Conservation (phyloP, 2,329 filamentous ascomycete species). For the Diaporthe helianthi region DNA sequence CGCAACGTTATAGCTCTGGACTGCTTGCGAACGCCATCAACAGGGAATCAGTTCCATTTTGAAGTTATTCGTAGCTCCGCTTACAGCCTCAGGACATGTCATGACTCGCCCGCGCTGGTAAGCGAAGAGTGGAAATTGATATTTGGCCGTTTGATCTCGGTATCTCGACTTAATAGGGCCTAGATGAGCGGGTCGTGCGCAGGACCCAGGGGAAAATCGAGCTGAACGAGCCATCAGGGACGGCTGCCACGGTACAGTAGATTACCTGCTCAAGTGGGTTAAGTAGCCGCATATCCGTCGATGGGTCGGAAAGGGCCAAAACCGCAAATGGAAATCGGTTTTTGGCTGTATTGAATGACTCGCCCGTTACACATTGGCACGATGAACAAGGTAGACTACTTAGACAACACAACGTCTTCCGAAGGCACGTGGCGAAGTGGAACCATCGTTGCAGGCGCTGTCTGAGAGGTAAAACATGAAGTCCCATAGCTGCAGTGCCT, state of each 20-base stretch:
- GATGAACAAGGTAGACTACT: too few species aligned
- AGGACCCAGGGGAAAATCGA: constrained; percentile 4
- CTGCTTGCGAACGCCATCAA: not conserved
- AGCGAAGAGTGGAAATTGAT: constrained; percentile 24
- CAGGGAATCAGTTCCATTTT: not conserved
- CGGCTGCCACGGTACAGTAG: constrained; percentile 5
- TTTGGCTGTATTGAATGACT: not conserved
- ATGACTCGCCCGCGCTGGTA: constrained; percentile 5
- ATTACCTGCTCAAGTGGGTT: not conserved
- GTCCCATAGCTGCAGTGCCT: not conserved
- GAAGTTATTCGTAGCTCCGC: not conserved
- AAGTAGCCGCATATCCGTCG: not conserved
- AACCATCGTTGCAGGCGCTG: not conserved
- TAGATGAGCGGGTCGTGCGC: constrained; percentile 19
- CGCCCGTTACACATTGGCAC: not conserved
- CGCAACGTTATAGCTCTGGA: not conserved
- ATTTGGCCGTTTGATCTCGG: not conserved
- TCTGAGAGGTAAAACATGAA: not conserved
- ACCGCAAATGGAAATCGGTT: not conserved
- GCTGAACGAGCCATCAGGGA: not conserved
- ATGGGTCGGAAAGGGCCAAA: not conserved
- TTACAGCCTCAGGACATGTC: not conserved
- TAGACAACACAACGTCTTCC: not conserved
- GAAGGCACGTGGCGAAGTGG: not conserved
- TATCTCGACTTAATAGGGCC: constrained; percentile 10